These are phyloP conservation scores for Fusarium pseudoanthophilum DNA, from an alignment of 2,329 filamentous ascomycete species.

Conservation along the genomic window DNA sequence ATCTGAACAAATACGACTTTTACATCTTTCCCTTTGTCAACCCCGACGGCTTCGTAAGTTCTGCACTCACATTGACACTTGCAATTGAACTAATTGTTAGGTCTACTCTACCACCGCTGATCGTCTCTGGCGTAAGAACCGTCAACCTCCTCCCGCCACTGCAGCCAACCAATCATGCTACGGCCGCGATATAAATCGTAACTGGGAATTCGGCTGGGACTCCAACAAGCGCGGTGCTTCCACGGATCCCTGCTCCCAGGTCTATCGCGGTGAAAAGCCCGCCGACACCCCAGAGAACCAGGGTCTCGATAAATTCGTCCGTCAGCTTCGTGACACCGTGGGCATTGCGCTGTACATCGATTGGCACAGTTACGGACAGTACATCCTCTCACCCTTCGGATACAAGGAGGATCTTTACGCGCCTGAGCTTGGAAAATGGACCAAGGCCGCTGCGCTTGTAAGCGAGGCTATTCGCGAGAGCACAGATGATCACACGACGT, in stretches of 20 bases:
- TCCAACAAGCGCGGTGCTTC: constrained; percentile 56
- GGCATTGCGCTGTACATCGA: constrained; percentile 61
- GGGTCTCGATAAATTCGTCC: constrained; percentile 52
- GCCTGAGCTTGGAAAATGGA: constrained; percentile 54
- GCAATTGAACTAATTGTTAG: constrained; percentile 5
- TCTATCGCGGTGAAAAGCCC: constrained; percentile 54
- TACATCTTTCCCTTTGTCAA: constrained; percentile 64
- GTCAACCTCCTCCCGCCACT: constrained; percentile 49
- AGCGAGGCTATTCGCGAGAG: constrained; percentile 48
- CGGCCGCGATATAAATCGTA: constrained; percentile 65
- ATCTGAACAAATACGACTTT: constrained; percentile 67
- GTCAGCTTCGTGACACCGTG: constrained; percentile 45
- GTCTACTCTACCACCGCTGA: constrained; percentile 59
- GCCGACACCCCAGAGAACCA: constrained; percentile 59
- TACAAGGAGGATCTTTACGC: constrained; percentile 56
- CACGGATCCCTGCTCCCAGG: constrained; percentile 60
- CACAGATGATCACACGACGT: constrained; percentile 46
- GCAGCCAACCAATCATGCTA: constrained; percentile 50
- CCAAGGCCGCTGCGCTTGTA: constrained; percentile 48
- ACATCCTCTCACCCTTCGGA: constrained; percentile 57
- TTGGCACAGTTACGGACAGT: constrained; percentile 58
- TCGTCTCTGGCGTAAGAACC: constrained; percentile 65
- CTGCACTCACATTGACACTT: fast-evolving
- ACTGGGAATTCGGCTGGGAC: constrained; percentile 63
- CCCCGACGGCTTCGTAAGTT: constrained; percentile 54